Evolutionary conservation across 208 protist species (phyloP).

Genomic region (Vickermania ingenoplastis): DNA sequence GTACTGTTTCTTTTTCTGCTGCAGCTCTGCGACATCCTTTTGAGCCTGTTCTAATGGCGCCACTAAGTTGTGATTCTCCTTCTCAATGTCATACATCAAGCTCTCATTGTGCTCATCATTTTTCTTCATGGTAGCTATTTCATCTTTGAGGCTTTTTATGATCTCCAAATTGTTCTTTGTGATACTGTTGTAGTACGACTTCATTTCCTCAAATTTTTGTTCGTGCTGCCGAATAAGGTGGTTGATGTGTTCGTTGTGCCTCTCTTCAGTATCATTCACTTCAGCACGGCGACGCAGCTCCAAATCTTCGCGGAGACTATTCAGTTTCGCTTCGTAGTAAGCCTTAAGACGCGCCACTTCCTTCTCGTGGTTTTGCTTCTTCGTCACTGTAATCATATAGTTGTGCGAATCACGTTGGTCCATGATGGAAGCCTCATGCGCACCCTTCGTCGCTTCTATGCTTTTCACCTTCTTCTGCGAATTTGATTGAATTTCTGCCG

Average conservation of each 20-base stretch:
- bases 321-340: slow-evolving; percentile 88
- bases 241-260: slow-evolving; percentile 95
- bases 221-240: slow-evolving; percentile 94
- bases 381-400: slow-evolving; percentile 82
- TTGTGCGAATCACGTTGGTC: slow-evolving; percentile 81
- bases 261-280: slow-evolving; percentile 93
- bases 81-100: slow-evolving; percentile 96
- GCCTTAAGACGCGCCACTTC: slow-evolving; percentile 70
- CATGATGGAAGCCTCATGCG: slow-evolving; percentile 72
- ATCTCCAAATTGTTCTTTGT: slow-evolving; percentile 97
- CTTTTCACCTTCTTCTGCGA: slow-evolving; percentile 39
- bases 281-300: slow-evolving; percentile 90
- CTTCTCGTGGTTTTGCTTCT: slow-evolving; percentile 82
- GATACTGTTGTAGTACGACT: slow-evolving; percentile 97
- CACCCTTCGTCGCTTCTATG: slow-evolving; percentile 46
- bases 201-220: slow-evolving; percentile 94
- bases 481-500: slow-evolving; percentile 68
- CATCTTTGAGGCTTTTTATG: slow-evolving; percentile 95
- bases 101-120: slow-evolving; percentile 93
- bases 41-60: slow-evolving; percentile 91
- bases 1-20: slow-evolving; percentile 88
- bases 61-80: slow-evolving; percentile 92
- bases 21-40: slow-evolving; percentile 84
- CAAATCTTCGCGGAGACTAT: slow-evolving; percentile 77
- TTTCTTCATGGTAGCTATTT: slow-evolving; percentile 93